Conservation (phyloP, 768 basidiomycete genomes). For the Macrocybe gigantea region DNA sequence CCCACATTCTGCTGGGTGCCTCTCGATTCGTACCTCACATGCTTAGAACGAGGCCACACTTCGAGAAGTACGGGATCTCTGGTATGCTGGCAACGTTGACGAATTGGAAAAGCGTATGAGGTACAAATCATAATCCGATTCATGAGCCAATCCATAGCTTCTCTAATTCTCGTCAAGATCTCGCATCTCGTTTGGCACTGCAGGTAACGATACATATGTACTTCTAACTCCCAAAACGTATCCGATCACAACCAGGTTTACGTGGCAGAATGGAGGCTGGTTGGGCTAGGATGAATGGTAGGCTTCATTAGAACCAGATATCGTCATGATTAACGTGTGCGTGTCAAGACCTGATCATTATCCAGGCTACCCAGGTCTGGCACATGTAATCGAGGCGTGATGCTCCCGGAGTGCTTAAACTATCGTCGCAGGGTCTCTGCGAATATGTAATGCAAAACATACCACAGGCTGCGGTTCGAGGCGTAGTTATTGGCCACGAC, state of each 20-base stretch:
- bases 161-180: slow-evolving; percentile 27
- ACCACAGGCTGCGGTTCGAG: slow-evolving; percentile 45
- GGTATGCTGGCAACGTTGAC: slow-evolving; percentile 30
- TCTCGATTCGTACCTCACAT: too few species aligned
- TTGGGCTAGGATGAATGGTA: slow-evolving; percentile 85
- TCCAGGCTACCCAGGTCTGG: slow-evolving; percentile 74
- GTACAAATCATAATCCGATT: slow-evolving; percentile 20
- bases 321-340: neutral
- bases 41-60: slow-evolving; percentile 32
- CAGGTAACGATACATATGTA: slow-evolving; percentile 41
- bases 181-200: slow-evolving; percentile 85
- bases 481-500: slow-evolving; percentile 83
- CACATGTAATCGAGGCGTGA: neutral
- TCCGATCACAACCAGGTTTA: slow-evolving; percentile 40
- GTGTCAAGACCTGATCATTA: slow-evolving; percentile 59
- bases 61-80: slow-evolving; percentile 41
- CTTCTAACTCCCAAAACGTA: neutral
- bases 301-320: neutral
- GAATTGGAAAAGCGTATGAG: slow-evolving; percentile 56
- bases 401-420: neutral
- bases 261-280: slow-evolving; percentile 85
- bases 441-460: slow-evolving; percentile 60
- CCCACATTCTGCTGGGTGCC: neutral
- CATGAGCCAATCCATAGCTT: neutral
- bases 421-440: slow-evolving; percentile 56